Evolutionary conservation across 2,329 filamentous ascomycete species (phyloP).

Genomic region (Penicillium polonicum): DNA sequence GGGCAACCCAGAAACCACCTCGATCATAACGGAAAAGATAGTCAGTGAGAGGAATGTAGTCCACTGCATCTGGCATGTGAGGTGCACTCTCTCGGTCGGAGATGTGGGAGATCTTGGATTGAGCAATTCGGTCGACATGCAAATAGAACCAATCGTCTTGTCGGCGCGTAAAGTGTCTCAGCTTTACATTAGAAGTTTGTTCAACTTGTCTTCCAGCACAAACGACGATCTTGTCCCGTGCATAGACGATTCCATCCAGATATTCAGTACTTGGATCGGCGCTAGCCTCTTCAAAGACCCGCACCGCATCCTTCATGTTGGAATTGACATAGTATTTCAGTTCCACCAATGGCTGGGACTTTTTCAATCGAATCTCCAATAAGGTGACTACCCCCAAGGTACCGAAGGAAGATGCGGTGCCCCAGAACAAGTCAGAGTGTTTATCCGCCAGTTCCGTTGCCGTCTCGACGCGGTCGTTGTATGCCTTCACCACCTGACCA

Average conservation of each 20-base stretch:
- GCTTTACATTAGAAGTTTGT: slow-evolving; percentile 35
- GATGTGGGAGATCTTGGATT: background rate
- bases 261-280: slow-evolving; percentile 55
- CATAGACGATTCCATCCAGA: slow-evolving; percentile 68
- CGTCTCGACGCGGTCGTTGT: slow-evolving; percentile 19
- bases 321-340: slow-evolving; percentile 60
- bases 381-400: slow-evolving; percentile 62
- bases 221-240: slow-evolving; percentile 55
- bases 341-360: slow-evolving; percentile 58
- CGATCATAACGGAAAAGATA: slow-evolving; percentile 55
- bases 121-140: slow-evolving; percentile 46
- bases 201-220: slow-evolving; percentile 61
- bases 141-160: slow-evolving; percentile 73
- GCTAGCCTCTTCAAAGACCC: slow-evolving; percentile 50
- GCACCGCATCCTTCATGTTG: slow-evolving; percentile 50
- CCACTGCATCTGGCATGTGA: slow-evolving; percentile 10
- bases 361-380: slow-evolving; percentile 58
- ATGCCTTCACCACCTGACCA: slow-evolving; percentile 55
- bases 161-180: slow-evolving; percentile 55
- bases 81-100: background rate
- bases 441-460: slow-evolving; percentile 30
- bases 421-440: slow-evolving; percentile 57
- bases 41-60: slow-evolving; percentile 36
- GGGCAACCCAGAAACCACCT: slow-evolving; percentile 64
- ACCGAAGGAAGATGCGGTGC: slow-evolving; percentile 59